Percentiles rank a stretch among this genome's conserved stretches.
phyloP scores from a whole-genome alignment of 169 alveolate species.

The Eimeria praecox region DNA sequence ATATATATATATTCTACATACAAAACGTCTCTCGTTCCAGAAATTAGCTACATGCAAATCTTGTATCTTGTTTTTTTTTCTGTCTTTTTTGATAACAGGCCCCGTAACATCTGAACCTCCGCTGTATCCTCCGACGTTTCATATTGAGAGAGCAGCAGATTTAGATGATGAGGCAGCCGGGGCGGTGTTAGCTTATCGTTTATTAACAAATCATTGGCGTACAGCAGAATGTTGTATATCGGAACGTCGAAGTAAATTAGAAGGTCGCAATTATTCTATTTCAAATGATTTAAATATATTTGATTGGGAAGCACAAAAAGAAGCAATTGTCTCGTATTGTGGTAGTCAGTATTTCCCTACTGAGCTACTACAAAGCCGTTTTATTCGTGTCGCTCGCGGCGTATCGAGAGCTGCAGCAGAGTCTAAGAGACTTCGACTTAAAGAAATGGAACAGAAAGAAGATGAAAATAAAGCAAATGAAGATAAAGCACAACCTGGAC shows the following conservation, averaged over 20 bases:
- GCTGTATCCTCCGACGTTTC: slow-evolving; percentile 51
- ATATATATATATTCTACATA: too few relatives aligned
- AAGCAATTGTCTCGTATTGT: slow-evolving; percentile 74
- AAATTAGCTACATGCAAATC: too few relatives aligned
- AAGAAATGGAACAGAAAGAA: slow-evolving; percentile 81
- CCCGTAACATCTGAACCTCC: slow-evolving; percentile 77
- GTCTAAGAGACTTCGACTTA: slow-evolving; percentile 52
- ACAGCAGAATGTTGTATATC: slow-evolving; percentile 67
- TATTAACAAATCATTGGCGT: slow-evolving; percentile 80
- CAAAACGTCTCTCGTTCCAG: too few relatives aligned
- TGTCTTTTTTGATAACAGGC: not conserved
- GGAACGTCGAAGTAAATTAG: slow-evolving; percentile 54
- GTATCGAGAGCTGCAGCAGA: slow-evolving; percentile 23
- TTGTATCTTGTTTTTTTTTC: not conserved
- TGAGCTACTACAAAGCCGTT: slow-evolving; percentile 74
- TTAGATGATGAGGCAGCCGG: slow-evolving; percentile 38
- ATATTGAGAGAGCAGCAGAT: slow-evolving; percentile 49
- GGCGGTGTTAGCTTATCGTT: slow-evolving; percentile 61
- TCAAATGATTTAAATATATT: not conserved
- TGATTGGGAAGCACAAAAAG: slow-evolving; percentile 74
- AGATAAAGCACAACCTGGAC: slow-evolving; percentile 35
- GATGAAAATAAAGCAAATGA: slow-evolving; percentile 71
- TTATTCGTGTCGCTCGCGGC: slow-evolving; percentile 55
- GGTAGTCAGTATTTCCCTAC: slow-evolving; percentile 54
- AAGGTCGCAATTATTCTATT: slow-evolving; percentile 41